A percentile compares a stretch with the other conserved stretches of the same genome.
Evolutionary conservation across 164 flowering plant genomes (phyloP).

Genomic region (Vitis riparia): DNA sequence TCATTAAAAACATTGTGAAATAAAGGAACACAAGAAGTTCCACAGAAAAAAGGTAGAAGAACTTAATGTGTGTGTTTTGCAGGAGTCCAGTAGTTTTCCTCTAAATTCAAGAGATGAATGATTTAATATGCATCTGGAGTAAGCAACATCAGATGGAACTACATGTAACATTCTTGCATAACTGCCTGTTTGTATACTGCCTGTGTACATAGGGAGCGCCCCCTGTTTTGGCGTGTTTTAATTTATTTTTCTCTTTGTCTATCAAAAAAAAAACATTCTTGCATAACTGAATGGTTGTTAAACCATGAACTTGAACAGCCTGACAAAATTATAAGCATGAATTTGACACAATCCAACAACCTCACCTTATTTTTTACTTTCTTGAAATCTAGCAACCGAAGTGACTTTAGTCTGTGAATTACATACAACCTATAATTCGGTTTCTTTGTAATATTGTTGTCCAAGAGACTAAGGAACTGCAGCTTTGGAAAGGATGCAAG

Average conservation of each 20-base stretch:
- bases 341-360: neutral
- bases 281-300: neutral
- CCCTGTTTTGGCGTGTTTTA: too few species aligned
- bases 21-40: neutral
- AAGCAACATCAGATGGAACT: too few species aligned
- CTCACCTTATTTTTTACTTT: constrained; percentile 84
- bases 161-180: too few species aligned
- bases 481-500: constrained; percentile 83
- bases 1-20: neutral
- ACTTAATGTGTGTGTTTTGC: neutral
- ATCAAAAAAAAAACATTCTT: too few species aligned
- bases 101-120: neutral
- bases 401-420: constrained; percentile 72
- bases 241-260: too few species aligned
- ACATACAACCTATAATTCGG: constrained; percentile 91
- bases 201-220: too few species aligned
- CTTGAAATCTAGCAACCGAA: constrained; percentile 90
- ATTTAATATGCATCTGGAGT: too few species aligned
- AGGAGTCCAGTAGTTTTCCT: neutral
- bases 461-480: constrained; percentile 78
- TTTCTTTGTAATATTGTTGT: constrained; percentile 84
- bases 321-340: neutral
- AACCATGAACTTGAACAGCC: neutral
- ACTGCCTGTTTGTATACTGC: too few species aligned
- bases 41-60: neutral